These are phyloP conservation scores for Yamadazyma diddensiae DNA, from an alignment of 1,139 yeast species.

Conservation along the genomic window DNA sequence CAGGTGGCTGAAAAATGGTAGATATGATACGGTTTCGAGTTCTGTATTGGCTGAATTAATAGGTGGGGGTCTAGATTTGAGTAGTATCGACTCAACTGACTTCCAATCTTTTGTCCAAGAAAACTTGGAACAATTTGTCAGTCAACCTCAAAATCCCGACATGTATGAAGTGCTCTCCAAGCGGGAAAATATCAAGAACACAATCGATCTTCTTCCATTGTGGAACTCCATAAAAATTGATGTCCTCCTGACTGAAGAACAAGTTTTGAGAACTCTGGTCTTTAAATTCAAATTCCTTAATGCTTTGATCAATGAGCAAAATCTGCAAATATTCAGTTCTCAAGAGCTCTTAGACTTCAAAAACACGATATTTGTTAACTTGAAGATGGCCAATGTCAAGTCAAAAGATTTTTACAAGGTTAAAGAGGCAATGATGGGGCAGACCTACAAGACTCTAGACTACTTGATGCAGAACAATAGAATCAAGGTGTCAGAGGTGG, in stretches of 20 bases:
- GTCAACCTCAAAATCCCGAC: conserved; percentile 5
- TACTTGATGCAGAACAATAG: conserved; percentile 6
- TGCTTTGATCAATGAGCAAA: conserved; percentile 14
- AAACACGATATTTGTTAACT: conserved; percentile 20
- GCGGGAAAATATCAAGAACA: not conserved
- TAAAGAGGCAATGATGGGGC: conserved; percentile 38
- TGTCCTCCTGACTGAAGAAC: conserved; percentile 25
- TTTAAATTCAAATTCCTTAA: conserved; percentile 36
- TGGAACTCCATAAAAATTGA: conserved; percentile 23
- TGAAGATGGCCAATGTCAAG: conserved; percentile 15
- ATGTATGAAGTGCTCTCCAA: conserved; percentile 10
- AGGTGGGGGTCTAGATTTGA: conserved; percentile 11
- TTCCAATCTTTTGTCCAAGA: conserved; percentile 4
- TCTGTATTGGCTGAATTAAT: conserved; percentile 9
- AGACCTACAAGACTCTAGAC: conserved; percentile 23
- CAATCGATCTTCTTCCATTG: conserved; percentile 10
- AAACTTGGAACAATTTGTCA: conserved; percentile 5
- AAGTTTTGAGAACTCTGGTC: conserved; percentile 22
- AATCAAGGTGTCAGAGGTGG: conserved; percentile 4
- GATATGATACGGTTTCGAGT: not conserved
- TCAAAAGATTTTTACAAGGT: conserved; percentile 41
- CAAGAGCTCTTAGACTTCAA: conserved; percentile 17
- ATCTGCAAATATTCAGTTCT: conserved; percentile 5
- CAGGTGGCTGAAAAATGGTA: not conserved
- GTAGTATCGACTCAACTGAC: not conserved